Evolutionary conservation across 2,329 filamentous ascomycete genomes (phyloP).

Genomic region (Cladophialophora chaetospira): DNA sequence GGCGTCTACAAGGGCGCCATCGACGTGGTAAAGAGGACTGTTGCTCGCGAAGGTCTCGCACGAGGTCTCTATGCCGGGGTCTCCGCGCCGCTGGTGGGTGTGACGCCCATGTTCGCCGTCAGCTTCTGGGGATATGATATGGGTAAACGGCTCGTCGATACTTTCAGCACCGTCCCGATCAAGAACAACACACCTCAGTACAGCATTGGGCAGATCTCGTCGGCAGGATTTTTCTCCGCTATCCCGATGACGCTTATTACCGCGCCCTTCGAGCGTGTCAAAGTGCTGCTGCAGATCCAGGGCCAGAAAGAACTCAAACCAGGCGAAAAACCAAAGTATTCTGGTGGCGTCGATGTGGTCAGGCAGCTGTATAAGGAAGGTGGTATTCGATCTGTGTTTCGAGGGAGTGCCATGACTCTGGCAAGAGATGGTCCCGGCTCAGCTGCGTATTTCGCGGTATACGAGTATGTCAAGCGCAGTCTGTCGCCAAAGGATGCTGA

Average conservation of each 20-base stretch:
- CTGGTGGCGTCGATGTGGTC: constrained; percentile 84
- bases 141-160: constrained; percentile 82
- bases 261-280: constrained; percentile 98
- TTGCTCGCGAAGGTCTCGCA: constrained; percentile 79
- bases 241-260: constrained; percentile 98
- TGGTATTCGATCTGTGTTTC: constrained; percentile 87
- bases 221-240: constrained; percentile 95
- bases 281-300: constrained; percentile 97
- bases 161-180: constrained; percentile 62
- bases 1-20: constrained; percentile 88
- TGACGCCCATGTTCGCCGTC: constrained; percentile 91
- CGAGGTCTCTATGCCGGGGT: constrained; percentile 94
- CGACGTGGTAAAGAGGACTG: constrained; percentile 85
- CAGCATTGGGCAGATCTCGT: constrained; percentile 82
- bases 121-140: constrained; percentile 88
- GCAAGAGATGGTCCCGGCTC: constrained; percentile 91
- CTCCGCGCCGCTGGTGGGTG: constrained; percentile 87
- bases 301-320: constrained; percentile 82
- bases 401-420: constrained; percentile 85
- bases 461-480: constrained; percentile 89
- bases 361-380: constrained; percentile 90
- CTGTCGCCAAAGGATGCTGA: constrained; percentile 80
- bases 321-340: constrained; percentile 91
- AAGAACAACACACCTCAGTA: constrained; percentile 66
- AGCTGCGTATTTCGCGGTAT: constrained; percentile 95